Evolutionary conservation across 768 basidiomycete genomes (phyloP), one percentile per base, ranked within the genome.

Genomic region (Tulasnella sp.): DNA sequence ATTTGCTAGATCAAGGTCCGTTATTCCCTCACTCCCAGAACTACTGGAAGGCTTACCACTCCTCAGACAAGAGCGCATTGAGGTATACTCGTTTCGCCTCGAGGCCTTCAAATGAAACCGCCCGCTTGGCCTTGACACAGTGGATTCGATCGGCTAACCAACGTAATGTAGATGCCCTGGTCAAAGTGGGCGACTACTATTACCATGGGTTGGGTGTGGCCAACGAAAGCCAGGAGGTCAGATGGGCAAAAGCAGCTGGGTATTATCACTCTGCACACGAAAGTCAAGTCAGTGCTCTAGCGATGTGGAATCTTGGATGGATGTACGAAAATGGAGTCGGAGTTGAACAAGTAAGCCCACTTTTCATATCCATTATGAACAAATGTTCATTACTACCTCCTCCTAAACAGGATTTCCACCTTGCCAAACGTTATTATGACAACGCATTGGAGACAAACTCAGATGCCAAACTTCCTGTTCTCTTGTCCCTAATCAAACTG

Each of bases 271-370:
- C 86, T 27, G 95, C 95, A 3, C 89, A 87, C 2, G 89, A 91
- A 57, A 92, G 88, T 2, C 87, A 92, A 55, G 58, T 83, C 59
- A 95, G 90, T 58, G 90, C 95, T 1, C 70, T 98, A 56, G 91
- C 95, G 1, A 88, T 95, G 81, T 96, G 90, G 90, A 95, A 96
- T 61, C 68, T 98, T 9, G 95, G 93, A 1, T 96, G 88, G 87
- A 98, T 98, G 95, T 98, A 96, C 64, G 93, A 98, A 67, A 88
- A 90, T 59, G 95, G 95, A 0, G 64, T 86, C 19, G 95, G 95
- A 2, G 87, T 98, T 0, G 78, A 84, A 22, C 83, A 85, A 72
- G 88, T 86, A 55, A 56, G 69, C 56, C 41, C 25, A 16, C 32
- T 12, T 53, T 24, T 8, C 15, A 15, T n/a, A 22, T 37, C 20